phyloP scores from a whole-genome alignment of 208 protist species.

The Leishmania major region DNA sequence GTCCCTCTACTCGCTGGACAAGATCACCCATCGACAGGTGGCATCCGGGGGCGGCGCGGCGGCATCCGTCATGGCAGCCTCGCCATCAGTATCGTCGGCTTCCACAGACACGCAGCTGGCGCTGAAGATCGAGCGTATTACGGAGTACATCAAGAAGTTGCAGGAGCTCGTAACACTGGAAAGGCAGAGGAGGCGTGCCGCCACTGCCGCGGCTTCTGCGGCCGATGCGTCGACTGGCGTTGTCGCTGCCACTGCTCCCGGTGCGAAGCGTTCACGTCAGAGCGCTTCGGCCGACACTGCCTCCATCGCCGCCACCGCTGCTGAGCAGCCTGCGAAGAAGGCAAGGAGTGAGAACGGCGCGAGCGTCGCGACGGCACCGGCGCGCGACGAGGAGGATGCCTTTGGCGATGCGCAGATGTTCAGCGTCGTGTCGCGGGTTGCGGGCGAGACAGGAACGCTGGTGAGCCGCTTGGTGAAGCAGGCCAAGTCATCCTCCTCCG shows the following conservation, averaged over 20 bases:
- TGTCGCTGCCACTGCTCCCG: background rate
- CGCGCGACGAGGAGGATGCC: constrained; percentile 11
- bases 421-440: constrained; percentile 40
- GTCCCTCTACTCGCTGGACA: constrained; percentile 71
- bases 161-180: constrained; percentile 74
- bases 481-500: constrained; percentile 5
- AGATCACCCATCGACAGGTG: constrained; percentile 43
- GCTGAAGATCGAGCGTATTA: constrained; percentile 87
- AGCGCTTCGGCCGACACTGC: background rate
- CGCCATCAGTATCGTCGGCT: background rate
- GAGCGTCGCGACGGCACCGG: background rate
- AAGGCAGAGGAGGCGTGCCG: constrained; percentile 12
- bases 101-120: constrained; percentile 64
- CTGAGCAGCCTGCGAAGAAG: constrained; percentile 4
- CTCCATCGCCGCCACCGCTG: background rate
- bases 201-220: background rate
- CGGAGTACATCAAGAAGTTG: constrained; percentile 87
- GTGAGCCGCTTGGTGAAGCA: constrained; percentile 42
- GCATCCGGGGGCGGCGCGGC: background rate
- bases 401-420: constrained; percentile 62
- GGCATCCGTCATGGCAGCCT: background rate
- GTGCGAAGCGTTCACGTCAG: constrained; percentile 8
- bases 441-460: constrained; percentile 35
- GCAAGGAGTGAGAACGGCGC: background rate
- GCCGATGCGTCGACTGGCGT: background rate